A percentile compares a stretch with the other conserved stretches of the same genome.
Evolutionary conservation across 1,284 basidiomycete genomes (phyloP).

Genomic region (Ustilago trichophora): DNA sequence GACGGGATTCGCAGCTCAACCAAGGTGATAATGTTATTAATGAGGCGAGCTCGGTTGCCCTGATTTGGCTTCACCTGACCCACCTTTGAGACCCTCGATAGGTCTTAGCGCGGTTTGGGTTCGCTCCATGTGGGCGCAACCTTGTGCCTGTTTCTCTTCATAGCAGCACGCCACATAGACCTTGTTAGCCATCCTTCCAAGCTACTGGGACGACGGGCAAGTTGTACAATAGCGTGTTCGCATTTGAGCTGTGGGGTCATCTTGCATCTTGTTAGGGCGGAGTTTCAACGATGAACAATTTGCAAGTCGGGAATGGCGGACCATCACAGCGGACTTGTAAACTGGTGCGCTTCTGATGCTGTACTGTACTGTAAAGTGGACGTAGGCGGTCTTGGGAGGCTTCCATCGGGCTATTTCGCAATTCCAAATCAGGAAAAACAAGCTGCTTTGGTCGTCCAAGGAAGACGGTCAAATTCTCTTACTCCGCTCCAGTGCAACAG

Average conservation of each 20-base stretch:
- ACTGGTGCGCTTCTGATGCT: background rate
- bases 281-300: background rate
- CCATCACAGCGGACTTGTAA: background rate
- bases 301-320: too few species aligned
- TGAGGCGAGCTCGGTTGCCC: slow-evolving; percentile 20
- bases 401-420: background rate
- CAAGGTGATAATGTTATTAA: background rate
- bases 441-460: too few species aligned
- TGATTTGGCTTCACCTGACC: slow-evolving; percentile 1
- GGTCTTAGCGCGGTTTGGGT: slow-evolving; percentile 5
- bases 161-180: too few species aligned
- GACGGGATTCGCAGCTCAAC: background rate
- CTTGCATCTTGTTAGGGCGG: background rate
- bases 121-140: slow-evolving; percentile 4
- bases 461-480: too few species aligned
- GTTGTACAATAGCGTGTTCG: background rate
- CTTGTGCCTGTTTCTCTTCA: slow-evolving; percentile 1
- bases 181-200: too few species aligned
- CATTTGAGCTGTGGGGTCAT: background rate
- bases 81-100: background rate
- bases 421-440: too few species aligned
- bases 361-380: background rate
- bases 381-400: background rate
- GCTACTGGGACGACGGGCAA: too few species aligned
- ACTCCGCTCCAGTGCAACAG: too few species aligned